Evolutionary conservation across 768 basidiomycete species (phyloP).

Genomic region (Boletales sp.): DNA sequence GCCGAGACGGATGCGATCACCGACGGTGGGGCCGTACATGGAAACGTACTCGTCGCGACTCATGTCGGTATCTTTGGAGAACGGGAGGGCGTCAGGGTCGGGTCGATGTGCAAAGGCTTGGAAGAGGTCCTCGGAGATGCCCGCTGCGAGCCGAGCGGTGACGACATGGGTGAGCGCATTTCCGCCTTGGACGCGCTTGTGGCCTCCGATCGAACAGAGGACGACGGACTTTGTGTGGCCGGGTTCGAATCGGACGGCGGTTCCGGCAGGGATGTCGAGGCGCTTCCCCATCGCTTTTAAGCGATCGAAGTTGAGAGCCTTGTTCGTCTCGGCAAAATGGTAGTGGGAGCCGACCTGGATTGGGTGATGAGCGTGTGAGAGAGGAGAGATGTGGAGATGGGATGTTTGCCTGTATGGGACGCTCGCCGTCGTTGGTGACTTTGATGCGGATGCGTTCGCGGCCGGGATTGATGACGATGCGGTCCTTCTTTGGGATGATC

Average conservation of each 20-base stretch:
- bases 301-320: conserved; percentile 78
- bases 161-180: conserved; percentile 47
- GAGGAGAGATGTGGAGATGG: neutral
- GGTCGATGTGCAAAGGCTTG: conserved; percentile 67
- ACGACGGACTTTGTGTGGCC: conserved; percentile 83
- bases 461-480: conserved; percentile 74
- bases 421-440: conserved; percentile 89
- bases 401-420: conserved; percentile 81
- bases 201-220: conserved; percentile 76
- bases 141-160: conserved; percentile 52
- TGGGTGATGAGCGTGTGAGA: conserved; percentile 2
- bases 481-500: conserved; percentile 59
- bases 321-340: conserved; percentile 90
- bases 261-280: conserved; percentile 91
- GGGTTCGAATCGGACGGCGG: conserved; percentile 95
- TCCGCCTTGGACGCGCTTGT: conserved; percentile 70
- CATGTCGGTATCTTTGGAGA: conserved; percentile 52
- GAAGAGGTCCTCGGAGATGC: conserved; percentile 15
- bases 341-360: conserved; percentile 88
- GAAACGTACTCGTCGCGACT: conserved; percentile 75
- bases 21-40: conserved; percentile 95
- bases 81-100: conserved; percentile 57
- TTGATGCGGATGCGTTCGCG: conserved; percentile 63
- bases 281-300: conserved; percentile 74
- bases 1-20: conserved; percentile 83